Evolutionary conservation across 2,329 filamentous ascomycete species (phyloP).

Genomic region (Uncinocarpus reesii): DNA sequence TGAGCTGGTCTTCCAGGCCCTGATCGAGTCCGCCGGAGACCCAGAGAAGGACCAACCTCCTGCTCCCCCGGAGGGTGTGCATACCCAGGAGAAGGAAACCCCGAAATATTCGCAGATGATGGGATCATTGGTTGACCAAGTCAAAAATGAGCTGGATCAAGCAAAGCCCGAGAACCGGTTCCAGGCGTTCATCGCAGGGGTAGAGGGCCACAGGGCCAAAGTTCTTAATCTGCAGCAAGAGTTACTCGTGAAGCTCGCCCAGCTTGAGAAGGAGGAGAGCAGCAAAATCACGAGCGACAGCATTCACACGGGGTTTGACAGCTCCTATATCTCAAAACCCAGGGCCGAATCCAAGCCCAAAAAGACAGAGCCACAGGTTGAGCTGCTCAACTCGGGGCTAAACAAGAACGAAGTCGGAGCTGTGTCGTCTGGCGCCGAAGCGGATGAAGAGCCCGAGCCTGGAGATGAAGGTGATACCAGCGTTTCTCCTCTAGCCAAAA

Average conservation of each 20-base stretch:
- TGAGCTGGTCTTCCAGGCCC: constrained; percentile 75
- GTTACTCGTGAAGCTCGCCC: constrained; percentile 59
- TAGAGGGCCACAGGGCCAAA: constrained; percentile 65
- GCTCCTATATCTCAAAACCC: constrained; percentile 63
- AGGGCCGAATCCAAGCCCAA: constrained; percentile 29
- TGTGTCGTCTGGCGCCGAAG: constrained; percentile 50
- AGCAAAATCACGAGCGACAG: constrained; percentile 90
- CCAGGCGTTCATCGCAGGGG: constrained; percentile 65
- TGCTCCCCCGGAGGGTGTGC: constrained; percentile 65
- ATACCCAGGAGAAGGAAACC: constrained; percentile 61
- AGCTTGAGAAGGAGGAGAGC: constrained; percentile 73
- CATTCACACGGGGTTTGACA: constrained; percentile 82
- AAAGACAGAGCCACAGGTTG: constrained; percentile 43
- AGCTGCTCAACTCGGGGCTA: constrained; percentile 62
- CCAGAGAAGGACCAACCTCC: constrained; percentile 64
- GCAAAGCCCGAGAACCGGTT: constrained; percentile 58
- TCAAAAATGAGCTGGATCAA: constrained; percentile 75
- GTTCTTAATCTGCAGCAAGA: constrained; percentile 69
- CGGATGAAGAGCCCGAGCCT: constrained; percentile 43
- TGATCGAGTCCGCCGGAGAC: constrained; percentile 69
- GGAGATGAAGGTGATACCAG: constrained; percentile 64
- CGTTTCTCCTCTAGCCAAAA: constrained; percentile 64
- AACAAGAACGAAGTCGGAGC: constrained; percentile 25
- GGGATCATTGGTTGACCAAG: constrained; percentile 86
- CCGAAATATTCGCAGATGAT: constrained; percentile 96